Evolutionary conservation across 2,329 filamentous ascomycete species (phyloP).

Genomic region (Pseudocercospora eumusae): DNA sequence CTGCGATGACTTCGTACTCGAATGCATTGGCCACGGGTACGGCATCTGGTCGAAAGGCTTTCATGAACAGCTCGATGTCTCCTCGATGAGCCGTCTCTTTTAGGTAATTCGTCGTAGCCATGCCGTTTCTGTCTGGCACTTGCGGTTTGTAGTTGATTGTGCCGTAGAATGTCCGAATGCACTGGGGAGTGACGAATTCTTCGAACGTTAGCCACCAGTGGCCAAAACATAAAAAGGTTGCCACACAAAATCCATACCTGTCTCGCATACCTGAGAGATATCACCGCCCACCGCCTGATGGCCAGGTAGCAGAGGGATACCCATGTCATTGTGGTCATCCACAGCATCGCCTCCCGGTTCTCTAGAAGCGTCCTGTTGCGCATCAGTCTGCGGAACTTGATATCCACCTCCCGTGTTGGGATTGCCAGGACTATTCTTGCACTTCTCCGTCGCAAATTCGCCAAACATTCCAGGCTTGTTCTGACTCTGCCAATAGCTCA

Average conservation of each 20-base stretch:
- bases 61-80: slow-evolving; percentile 60
- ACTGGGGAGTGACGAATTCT: slow-evolving; percentile 55
- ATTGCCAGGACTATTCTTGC: not conserved
- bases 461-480: slow-evolving; percentile 4
- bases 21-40: slow-evolving; percentile 54
- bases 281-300: not conserved
- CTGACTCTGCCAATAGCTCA: slow-evolving; percentile 14
- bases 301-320: slow-evolving; percentile 22
- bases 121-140: slow-evolving; percentile 44
- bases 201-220: slow-evolving; percentile 57
- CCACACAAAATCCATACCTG: not conserved
- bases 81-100: slow-evolving; percentile 53
- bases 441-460: not conserved
- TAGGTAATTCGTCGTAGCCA: slow-evolving; percentile 53
- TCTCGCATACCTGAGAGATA: slow-evolving; percentile 43
- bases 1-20: slow-evolving; percentile 58
- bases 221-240: slow-evolving; percentile 18
- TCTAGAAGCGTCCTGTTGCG: slow-evolving; percentile 41
- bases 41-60: slow-evolving; percentile 55
- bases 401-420: not conserved
- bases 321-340: not conserved
- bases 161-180: slow-evolving; percentile 57
- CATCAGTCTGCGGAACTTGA: not conserved
- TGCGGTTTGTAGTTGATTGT: slow-evolving; percentile 56
- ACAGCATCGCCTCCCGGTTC: not conserved